Percentiles rank a stretch among this genome's conserved stretches.
These are phyloP conservation scores for Mallotus nudiflorus DNA, from an alignment of 345 rosid species.

Conservation along the genomic window DNA sequence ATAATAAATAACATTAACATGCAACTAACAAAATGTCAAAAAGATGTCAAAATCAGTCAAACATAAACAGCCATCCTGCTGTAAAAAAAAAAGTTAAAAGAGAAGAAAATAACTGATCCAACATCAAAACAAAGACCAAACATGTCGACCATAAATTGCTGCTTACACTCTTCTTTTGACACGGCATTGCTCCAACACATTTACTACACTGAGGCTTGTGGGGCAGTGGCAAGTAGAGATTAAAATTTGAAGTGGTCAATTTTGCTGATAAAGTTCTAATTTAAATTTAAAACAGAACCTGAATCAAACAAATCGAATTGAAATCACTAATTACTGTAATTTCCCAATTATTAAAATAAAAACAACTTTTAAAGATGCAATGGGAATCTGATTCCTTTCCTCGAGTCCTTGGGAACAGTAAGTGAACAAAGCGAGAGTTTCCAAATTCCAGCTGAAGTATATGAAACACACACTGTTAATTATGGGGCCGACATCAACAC, in stretches of 20 bases:
- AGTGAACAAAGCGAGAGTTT: not conserved
- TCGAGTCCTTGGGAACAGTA: not conserved
- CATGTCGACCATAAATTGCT: too few relatives aligned
- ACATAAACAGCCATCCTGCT: too few relatives aligned
- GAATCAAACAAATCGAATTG: not conserved
- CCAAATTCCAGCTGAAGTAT: not conserved
- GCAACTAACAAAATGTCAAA: conserved; percentile 33
- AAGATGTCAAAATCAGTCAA: too few relatives aligned
- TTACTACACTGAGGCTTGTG: not conserved
- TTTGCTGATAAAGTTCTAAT: not conserved
- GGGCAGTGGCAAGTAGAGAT: not conserved
- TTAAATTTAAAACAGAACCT: not conserved
- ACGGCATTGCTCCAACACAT: too few relatives aligned
- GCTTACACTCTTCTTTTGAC: too few relatives aligned
- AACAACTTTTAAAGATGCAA: not conserved
- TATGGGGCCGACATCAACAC: conserved; percentile 12
- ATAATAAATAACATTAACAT: not conserved
- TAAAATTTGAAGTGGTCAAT: too few relatives aligned
- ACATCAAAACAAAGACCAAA: too few relatives aligned
- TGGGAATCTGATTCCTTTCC: not conserved
- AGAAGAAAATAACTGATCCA: too few relatives aligned
- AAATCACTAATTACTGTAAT: too few relatives aligned
- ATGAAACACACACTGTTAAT: not conserved
- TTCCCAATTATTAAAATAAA: too few relatives aligned
- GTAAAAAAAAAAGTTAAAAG: too few relatives aligned